Base-by-base conservation (phyloP, 2,329 filamentous ascomycete genomes). In the Aspergillus sp. region DNA sequence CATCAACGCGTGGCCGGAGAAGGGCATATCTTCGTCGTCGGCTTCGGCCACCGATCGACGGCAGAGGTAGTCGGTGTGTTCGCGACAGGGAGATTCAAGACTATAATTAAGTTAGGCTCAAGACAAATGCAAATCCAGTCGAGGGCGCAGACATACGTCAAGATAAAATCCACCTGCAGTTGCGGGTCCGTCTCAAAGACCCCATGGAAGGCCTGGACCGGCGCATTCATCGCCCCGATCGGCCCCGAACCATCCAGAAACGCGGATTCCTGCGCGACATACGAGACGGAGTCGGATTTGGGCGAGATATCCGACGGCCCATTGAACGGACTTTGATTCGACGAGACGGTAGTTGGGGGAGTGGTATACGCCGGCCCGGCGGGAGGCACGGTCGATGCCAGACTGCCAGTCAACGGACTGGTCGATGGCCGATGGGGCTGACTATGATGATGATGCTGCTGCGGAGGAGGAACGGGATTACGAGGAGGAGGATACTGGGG, bases 1-100 rank as follows among this genome's bases (percentile, higher is more conserved):
- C 91, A 97, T 97, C 55, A 97, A 74, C 4, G 88, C 90, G 66
- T 98, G 93, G 36, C 91, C 93, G 54, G 86, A 91, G 38, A 86
- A 69, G 1, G 65, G 62, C 60, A 67, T 76, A 48, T 85, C 80
- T 55, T 78, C 78, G 53, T 85, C 83, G 45, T 78, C 73, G 46
- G 81, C 66, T 54, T 78, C 70, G 42, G 72, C 68, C 52, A 73
- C 49, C 44, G 72, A 67, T 71, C 89, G 82, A 80, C 94, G 94
- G 75, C 93, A 97, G 44, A 90, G 88, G 64, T 85, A 86, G 74
- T 96, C 90, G 67, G 94, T 67, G 42, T 68, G 65, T 48, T 64
- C 63, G 33, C 65, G 65, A 47, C 65, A 68, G 0, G 65, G 65
- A 4, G 56, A 56, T 85, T 86, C 85, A 77, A 78, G 58, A 54